Evolutionary conservation across 208 protist genomes (phyloP), one percentile per base, ranked within the genome.

Genomic region (Leptomonas seymouri): DNA sequence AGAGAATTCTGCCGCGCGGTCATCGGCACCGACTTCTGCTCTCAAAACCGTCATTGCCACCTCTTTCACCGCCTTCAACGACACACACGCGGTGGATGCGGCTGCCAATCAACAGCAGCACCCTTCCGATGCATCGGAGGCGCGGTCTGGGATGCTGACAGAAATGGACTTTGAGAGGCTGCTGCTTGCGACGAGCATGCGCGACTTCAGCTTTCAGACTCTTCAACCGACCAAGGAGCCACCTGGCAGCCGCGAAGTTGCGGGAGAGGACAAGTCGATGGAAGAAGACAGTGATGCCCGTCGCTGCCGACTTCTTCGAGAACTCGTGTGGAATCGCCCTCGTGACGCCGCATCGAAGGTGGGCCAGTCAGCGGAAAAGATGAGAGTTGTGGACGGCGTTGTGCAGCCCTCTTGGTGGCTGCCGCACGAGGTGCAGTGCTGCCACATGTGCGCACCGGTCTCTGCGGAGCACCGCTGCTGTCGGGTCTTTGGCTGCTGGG

Each of bases 261-360:
- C 18, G 11, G 23, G 16, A 8, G 27, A 31, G 36, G 41, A 9
- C 7, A 31, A 28, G 18, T 9, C 36, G 20, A 67, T 69, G 28
- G 78, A 86, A n/a, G 41, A 44, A 34, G 45, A 25, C 14, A 41
- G 28, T 4, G 63, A 39, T 21, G 71, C 70, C 25, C 66, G 70
- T n/a, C 64, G 67, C 11, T 74, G 84, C 9, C 85, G 85, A 18
- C 81, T 94, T 3, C 70, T 89, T 64, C 89, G 89, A 2, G 89
- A 94, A 70, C 60, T 94, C 1, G 34, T 94, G 20, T 91, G 85
- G 84, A 94, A 94, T 54, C 65, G 81, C 78, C 67, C 86, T 56
- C 34, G 62, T 46, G 23, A 72, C 27, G 44, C 62, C 0, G 36
- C 42, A 2, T 46, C 55, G 9, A 49, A 41, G 21, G 2, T 63